phyloP scores from a whole-genome alignment of 2,329 filamentous ascomycete species.

The Hymenoscyphus fructigenus region DNA sequence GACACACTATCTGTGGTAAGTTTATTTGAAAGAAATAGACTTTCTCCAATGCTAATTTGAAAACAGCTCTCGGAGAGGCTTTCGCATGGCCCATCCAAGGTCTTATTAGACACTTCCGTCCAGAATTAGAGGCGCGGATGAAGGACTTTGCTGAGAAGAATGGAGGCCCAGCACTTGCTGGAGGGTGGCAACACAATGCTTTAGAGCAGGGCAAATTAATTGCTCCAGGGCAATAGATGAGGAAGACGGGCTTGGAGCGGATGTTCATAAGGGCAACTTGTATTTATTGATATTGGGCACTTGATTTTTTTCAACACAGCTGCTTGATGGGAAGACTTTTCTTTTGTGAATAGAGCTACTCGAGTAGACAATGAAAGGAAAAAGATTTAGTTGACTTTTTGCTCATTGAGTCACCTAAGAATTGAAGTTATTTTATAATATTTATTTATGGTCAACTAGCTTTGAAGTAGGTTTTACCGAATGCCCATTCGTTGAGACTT shows the following conservation, averaged over 20 bases:
- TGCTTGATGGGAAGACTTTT: background rate
- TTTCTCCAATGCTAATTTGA: conserved; percentile 20
- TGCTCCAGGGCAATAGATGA: conserved; percentile 81
- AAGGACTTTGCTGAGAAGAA: conserved; percentile 71
- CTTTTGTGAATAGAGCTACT: background rate
- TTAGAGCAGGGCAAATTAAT: conserved; percentile 78
- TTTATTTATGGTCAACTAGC: too few species aligned
- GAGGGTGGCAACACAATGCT: conserved; percentile 81
- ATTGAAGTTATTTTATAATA: too few species aligned
- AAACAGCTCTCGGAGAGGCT: conserved; percentile 81
- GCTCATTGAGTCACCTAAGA: too few species aligned
- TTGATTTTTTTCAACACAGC: too few species aligned
- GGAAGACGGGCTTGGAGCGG: conserved; percentile 4
- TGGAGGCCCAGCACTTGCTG: conserved; percentile 75
- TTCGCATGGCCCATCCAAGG: conserved; percentile 99
- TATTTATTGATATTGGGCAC: conserved; percentile 33
- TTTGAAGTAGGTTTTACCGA: too few species aligned
- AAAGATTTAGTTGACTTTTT: background rate
- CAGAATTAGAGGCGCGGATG: conserved; percentile 91
- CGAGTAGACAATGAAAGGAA: background rate
- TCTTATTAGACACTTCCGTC: conserved; percentile 96
- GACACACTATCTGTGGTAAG: conserved; percentile 95
- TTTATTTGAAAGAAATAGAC: conserved; percentile 23
- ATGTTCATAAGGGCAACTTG: conserved; percentile 30
- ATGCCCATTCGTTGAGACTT: too few species aligned